Percentiles rank a stretch among this genome's conserved stretches.
Evolutionary conservation across 805 yeast genomes (phyloP).

Genomic region (Candida bentonensis): DNA sequence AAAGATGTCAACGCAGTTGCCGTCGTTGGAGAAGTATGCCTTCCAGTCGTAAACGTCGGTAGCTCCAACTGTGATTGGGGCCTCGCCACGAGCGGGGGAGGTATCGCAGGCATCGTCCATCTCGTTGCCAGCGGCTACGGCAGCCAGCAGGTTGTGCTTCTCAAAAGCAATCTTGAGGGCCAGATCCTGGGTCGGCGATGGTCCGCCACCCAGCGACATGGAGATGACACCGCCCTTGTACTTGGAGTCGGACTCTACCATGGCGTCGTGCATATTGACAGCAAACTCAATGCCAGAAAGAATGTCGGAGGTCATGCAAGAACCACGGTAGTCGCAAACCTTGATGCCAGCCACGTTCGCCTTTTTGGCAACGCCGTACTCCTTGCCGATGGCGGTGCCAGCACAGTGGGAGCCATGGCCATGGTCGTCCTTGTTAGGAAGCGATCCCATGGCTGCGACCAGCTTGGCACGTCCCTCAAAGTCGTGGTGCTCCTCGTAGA

Average conservation of each 20-base stretch:
- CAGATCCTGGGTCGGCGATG: conserved; percentile 69
- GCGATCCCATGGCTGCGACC: conserved; percentile 33
- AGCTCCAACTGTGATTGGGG: conserved; percentile 85
- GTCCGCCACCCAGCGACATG: conserved; percentile 84
- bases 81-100: conserved; percentile 62
- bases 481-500: conserved; percentile 31
- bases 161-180: conserved; percentile 80
- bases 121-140: conserved; percentile 95
- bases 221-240: conserved; percentile 42
- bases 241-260: conserved; percentile 26
- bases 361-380: conserved; percentile 45
- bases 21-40: conserved; percentile 92
- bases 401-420: conserved; percentile 54
- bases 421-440: conserved; percentile 38
- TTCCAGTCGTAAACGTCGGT: conserved; percentile 76
- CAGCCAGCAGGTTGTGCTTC: conserved; percentile 75
- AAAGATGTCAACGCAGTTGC: conserved; percentile 89
- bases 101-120: conserved; percentile 84
- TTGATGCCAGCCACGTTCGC: conserved; percentile 46
- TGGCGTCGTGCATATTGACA: conserved; percentile 47
- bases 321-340: conserved; percentile 42
- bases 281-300: conserved; percentile 48
- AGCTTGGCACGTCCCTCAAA: conserved; percentile 38
- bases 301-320: conserved; percentile 44
- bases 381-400: conserved; percentile 39